Percentiles rank a stretch among this genome's conserved stretches.
These are phyloP conservation scores for Dentipellis sp. DNA, from an alignment of 768 basidiomycete genomes.

Conservation along the genomic window DNA sequence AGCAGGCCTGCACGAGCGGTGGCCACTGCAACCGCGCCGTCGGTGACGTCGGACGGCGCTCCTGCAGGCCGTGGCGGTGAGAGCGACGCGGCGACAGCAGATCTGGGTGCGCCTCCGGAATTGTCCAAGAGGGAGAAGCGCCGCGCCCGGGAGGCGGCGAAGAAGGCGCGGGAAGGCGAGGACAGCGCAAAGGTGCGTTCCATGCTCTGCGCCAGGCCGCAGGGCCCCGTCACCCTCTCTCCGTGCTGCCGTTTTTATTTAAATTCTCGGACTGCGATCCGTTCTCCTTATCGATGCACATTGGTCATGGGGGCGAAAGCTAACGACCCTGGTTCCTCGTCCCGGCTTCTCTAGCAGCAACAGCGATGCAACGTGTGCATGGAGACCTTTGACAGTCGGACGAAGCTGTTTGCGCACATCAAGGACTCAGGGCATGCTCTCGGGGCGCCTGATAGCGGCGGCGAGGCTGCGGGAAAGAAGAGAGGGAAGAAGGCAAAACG, in stretches of 20 bases:
- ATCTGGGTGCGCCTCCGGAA: constrained; percentile 16
- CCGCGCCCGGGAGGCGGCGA: constrained; percentile 62
- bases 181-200: constrained; percentile 1
- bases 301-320: background rate
- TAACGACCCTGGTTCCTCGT: background rate
- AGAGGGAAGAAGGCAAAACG: constrained; percentile 28
- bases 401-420: constrained; percentile 70
- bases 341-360: background rate
- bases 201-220: background rate
- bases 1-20: background rate
- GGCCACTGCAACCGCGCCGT: background rate
- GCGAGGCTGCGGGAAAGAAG: constrained; percentile 10
- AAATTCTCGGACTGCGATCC: background rate
- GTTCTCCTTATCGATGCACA: background rate
- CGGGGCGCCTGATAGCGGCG: constrained; percentile 27
- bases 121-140: constrained; percentile 78
- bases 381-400: constrained; percentile 54
- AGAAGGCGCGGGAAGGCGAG: constrained; percentile 36
- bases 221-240: background rate
- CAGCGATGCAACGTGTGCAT: constrained; percentile 63
- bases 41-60: constrained; percentile 7
- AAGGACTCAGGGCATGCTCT: constrained; percentile 62
- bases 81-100: background rate
- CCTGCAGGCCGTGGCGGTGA: constrained; percentile 4
- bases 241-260: background rate